Evolutionary conservation across 1,139 yeast species (phyloP).

Genomic region (Hyphopichia burtonii): DNA sequence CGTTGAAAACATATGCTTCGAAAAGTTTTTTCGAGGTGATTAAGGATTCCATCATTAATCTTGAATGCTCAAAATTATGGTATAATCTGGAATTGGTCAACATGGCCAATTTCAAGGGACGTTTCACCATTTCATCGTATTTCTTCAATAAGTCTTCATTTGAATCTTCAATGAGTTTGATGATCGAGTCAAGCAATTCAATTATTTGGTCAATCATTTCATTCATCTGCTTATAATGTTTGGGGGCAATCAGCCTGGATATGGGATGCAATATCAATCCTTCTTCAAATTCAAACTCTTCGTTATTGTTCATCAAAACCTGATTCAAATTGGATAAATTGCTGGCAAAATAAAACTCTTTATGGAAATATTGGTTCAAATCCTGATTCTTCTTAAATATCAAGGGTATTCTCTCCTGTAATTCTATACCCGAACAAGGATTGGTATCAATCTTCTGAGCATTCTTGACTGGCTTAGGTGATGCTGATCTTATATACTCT

Average conservation of each 20-base stretch:
- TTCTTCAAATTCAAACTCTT: not conserved
- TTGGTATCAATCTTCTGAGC: constrained; percentile 1
- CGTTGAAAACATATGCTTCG: not conserved
- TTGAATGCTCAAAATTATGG: constrained; percentile 2
- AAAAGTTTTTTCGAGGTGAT: not conserved
- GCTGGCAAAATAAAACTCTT: not conserved
- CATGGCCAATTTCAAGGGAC: not conserved
- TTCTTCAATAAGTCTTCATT: not conserved
- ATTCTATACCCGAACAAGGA: not conserved
- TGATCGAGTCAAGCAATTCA: not conserved
- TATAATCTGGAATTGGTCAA: not conserved
- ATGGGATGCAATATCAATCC: not conserved
- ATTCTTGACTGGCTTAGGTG: not conserved
- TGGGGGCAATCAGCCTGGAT: not conserved
- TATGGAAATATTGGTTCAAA: not conserved
- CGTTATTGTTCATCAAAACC: not conserved
- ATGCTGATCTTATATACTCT: not conserved
- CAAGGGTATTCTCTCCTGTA: not conserved
- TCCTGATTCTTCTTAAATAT: not conserved
- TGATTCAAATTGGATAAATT: not conserved
- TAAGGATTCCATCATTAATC: constrained; percentile 2
- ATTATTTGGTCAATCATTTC: not conserved
- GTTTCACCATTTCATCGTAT: not conserved
- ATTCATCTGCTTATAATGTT: not conserved
- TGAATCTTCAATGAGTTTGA: not conserved